Evolutionary conservation across 768 basidiomycete genomes (phyloP).

Genomic region (Trametes meyenii): DNA sequence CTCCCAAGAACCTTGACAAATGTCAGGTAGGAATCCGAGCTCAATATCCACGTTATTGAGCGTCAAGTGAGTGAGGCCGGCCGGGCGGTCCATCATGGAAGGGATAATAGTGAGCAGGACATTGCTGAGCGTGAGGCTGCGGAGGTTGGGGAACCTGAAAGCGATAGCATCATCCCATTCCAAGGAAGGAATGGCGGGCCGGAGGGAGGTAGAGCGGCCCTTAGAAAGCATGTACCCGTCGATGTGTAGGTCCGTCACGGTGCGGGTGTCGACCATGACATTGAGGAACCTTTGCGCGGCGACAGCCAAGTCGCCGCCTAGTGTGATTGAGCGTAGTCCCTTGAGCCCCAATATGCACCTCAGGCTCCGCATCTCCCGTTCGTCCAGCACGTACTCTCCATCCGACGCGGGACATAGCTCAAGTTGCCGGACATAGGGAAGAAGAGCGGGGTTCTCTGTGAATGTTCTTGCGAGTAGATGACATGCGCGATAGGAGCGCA

Average conservation of each 20-base stretch:
- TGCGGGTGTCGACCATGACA: conserved; percentile 43
- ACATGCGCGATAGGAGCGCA: conserved; percentile 47
- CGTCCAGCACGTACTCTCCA: conserved; percentile 19
- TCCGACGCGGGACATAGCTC: conserved; percentile 42
- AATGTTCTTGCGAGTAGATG: conserved; percentile 47
- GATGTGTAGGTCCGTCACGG: conserved; percentile 46
- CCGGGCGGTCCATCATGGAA: conserved; percentile 37
- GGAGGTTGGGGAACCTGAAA: conserved; percentile 47
- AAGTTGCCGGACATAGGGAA: conserved; percentile 43
- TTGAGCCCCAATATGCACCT: conserved; percentile 44
- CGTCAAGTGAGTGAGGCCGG: conserved; percentile 42
- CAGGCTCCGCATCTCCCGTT: conserved; percentile 41
- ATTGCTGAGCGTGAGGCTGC: conserved; percentile 45
- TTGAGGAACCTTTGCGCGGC: conserved; percentile 52
- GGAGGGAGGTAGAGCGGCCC: conserved; percentile 23
- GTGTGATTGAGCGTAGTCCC: conserved; percentile 44
- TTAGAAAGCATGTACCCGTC: conserved; percentile 44
- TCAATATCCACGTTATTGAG: conserved; percentile 49
- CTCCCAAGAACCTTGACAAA: conserved; percentile 39
- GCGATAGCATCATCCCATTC: conserved; percentile 58
- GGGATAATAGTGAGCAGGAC: conserved; percentile 47
- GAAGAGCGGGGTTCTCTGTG: conserved; percentile 39
- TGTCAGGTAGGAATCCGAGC: conserved; percentile 43
- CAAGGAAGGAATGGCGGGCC: conserved; percentile 40
- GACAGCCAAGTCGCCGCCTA: conserved; percentile 53